phyloP scores from a whole-genome alignment of 306 rosid species.

The Acacia crassicarpa region DNA sequence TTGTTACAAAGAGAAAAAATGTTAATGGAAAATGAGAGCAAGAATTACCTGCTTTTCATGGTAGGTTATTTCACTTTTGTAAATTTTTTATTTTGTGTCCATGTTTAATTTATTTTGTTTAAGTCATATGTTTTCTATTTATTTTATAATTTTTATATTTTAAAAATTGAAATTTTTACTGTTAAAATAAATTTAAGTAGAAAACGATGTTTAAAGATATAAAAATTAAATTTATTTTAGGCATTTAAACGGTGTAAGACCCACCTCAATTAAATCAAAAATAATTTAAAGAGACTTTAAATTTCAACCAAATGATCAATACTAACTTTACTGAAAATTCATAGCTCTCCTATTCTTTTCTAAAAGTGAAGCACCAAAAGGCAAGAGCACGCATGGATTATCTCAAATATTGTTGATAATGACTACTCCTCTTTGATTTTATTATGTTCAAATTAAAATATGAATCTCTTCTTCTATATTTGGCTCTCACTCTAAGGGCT shows the following conservation, averaged over 20 bases:
- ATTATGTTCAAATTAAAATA: not conserved
- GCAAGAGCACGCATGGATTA: constrained; percentile 48
- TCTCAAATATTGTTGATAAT: constrained; percentile 56
- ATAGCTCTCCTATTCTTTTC: constrained; percentile 49
- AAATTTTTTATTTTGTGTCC: too few relatives aligned
- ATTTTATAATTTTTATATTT: too few relatives aligned
- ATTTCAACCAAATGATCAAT: not conserved
- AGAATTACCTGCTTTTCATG: too few relatives aligned
- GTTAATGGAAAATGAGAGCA: too few relatives aligned
- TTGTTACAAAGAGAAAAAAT: too few relatives aligned
- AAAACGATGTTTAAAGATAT: not conserved
- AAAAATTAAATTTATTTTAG: too few relatives aligned
- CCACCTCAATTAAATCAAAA: too few relatives aligned
- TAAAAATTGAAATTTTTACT: too few relatives aligned
- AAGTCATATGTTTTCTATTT: too few relatives aligned
- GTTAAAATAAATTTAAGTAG: not conserved
- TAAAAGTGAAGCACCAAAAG: constrained; percentile 52
- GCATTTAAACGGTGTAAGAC: not conserved
- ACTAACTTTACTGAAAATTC: constrained; percentile 41
- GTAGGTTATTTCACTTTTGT: too few relatives aligned
- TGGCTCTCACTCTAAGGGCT: not conserved
- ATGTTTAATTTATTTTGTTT: too few relatives aligned
- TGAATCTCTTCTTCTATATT: not conserved
- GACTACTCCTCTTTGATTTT: constrained; percentile 34
- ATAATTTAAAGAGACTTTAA: not conserved